Base-by-base conservation (phyloP, 495 filamentous ascomycete species). In the Cenococcum geophilum region DNA sequence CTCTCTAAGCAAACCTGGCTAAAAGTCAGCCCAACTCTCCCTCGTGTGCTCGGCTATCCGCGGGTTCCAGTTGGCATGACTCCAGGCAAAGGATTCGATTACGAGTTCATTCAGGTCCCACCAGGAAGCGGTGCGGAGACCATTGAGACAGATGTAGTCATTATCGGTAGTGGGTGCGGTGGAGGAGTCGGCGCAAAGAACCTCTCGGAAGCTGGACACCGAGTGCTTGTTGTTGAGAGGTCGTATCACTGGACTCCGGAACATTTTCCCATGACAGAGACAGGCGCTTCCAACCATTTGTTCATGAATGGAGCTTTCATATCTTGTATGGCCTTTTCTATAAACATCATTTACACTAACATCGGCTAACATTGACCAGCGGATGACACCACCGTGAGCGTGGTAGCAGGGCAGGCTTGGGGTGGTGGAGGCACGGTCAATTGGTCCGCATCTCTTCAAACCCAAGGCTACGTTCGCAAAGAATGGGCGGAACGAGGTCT, bases 351-450 rank as follows among this genome's bases (percentile, higher is more conserved):
- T 23, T n/a, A 16, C 25, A 18, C 5, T 27, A 58, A 23, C 5
- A n/a, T 8, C 52, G 18, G 32, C 57, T 67, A 16, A 60, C 40
- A 1, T 37, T 32, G n/a, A 32, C 8, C 35, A 68, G 60, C 77
- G 16, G 88, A 89, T n/a, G 88, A 93, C 68, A 77, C 78, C 12
- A 78, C 77, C 14, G 73, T 86, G 52, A 78, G 71, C 22, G 65
- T 91, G 0, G 66, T 88, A n/a, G 82, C 88, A 0, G 91, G 87
- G 2, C 80, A 82, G 20, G 84, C 81, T 22, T 97, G 87, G 82
- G 92, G 92, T 40, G 92, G 92, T 52, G 92, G 92, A 37, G 90
- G 91, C 0, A 89, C 88, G 1, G 72, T 96, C 59, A 95, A 96
- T 68, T 96, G 91, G 91, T 87, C 85, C 40, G 92, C 88, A n/a